Percentiles rank a stretch among this genome's conserved stretches.
phyloP scores from a whole-genome alignment of 202 grass and related monocot genomes.

The Hordeum pubiflorum region DNA sequence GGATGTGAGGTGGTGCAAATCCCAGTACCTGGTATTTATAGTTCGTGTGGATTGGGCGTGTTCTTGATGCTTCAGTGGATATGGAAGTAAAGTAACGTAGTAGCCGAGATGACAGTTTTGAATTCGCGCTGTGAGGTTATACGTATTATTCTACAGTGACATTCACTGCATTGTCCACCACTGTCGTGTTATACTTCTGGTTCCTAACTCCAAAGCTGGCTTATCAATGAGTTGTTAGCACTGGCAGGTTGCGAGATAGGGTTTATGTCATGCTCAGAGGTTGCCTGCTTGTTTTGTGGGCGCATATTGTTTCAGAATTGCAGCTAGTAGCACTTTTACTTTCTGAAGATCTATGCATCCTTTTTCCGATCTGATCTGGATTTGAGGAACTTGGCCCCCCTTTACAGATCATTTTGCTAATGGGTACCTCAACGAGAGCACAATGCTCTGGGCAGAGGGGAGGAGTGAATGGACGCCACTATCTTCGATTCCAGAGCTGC shows the following conservation, averaged over 20 bases:
- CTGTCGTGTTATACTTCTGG: background rate
- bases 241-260: background rate
- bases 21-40: background rate
- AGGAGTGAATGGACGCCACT: slow-evolving; percentile 62
- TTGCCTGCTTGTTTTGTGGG: background rate
- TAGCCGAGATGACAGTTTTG: background rate
- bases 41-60: background rate
- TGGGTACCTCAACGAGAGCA: slow-evolving; percentile 66
- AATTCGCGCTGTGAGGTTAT: background rate
- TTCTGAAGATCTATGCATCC: background rate
- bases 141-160: background rate
- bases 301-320: background rate
- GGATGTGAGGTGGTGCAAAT: background rate
- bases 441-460: slow-evolving; percentile 82
- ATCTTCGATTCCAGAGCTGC: slow-evolving; percentile 52
- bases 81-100: background rate
- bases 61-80: background rate
- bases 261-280: background rate
- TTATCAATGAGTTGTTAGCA: background rate
- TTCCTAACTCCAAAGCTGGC: background rate
- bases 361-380: background rate
- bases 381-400: background rate
- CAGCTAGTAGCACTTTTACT: background rate
- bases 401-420: slow-evolving; percentile 63
- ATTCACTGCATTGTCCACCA: background rate